phyloP scores from a whole-genome alignment of 2,329 filamentous ascomycete species.

The Aspergillus amoenus region DNA sequence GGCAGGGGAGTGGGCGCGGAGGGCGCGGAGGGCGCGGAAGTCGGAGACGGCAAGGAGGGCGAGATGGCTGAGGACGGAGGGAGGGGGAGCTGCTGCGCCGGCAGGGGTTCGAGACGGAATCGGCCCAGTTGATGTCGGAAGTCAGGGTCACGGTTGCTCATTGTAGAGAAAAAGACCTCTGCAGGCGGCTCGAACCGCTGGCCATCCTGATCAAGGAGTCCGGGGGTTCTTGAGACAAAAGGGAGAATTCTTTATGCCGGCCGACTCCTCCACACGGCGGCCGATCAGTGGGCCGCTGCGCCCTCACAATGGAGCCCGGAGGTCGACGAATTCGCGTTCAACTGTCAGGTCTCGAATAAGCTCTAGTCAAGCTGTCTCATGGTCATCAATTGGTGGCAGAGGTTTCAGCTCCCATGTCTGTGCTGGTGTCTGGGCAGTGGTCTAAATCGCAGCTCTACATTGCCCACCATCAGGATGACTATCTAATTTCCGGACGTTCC shows the following conservation, averaged over 20 bases:
- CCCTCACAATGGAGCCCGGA: no score
- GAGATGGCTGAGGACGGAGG: slow-evolving; percentile 2
- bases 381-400: no score
- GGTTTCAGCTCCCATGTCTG: no score
- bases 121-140: slow-evolving; percentile 25
- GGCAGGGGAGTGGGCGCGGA: slow-evolving; percentile 2
- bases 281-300: not conserved
- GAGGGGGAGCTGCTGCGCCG: slow-evolving; percentile 6
- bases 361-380: no score
- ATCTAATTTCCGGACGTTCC: not conserved
- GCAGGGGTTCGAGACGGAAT: slow-evolving; percentile 21
- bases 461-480: not conserved
- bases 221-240: not conserved
- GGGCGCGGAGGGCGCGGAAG: not conserved
- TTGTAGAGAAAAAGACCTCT: slow-evolving; percentile 18
- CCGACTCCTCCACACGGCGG: not conserved
- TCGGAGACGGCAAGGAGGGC: slow-evolving; percentile 1
- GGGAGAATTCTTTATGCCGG: not conserved
- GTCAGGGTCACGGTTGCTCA: slow-evolving; percentile 24
- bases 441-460: not conserved
- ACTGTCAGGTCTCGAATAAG: no score
- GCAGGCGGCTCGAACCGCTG: slow-evolving; percentile 30
- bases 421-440: no score
- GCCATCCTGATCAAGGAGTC: slow-evolving; percentile 23
- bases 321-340: no score